Evolutionary conservation across 2,329 filamentous ascomycete species (phyloP), one percentile per base, ranked within the genome.

Genomic region (Diplocarpon mali): DNA sequence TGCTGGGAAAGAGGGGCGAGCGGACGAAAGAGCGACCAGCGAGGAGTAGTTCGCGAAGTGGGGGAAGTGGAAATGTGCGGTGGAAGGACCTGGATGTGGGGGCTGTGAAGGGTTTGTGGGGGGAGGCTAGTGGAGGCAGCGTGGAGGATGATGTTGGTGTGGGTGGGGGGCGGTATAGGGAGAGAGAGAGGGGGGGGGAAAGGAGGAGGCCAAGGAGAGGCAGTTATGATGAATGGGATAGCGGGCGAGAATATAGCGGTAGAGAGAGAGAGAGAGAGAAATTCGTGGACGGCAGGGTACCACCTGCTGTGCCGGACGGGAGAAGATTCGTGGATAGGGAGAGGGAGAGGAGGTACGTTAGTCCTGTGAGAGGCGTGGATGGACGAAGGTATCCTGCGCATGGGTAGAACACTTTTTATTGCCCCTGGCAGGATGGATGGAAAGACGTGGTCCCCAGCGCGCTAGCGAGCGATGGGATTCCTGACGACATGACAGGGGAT

Each of bases 1-100:
- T 60, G 28, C 32, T 53, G 2, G 34, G 61, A 5, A 65, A 69
- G 7, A 54, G 64, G 45, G 67, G 67, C 13, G 2, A 40, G 14
- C 20, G 20, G 20, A 24, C 20, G 20, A 24, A 7, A 24, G 41
- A 40, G 20, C 58, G 64, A 4, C 37, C 37, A 27, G 27, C 42
- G 15, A 44, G 44, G 40, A 46, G 35, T 8, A 49, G 38, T 20
- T 42, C 43, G 39, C 17, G 42, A 17, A 46, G 24, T 39, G 42
- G 38, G 6, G 43, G 41, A 2, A 39, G 44, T 37, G 48, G 36
- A 11, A 52, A 52, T 44, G 40, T 54, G 1, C 16, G 49, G 11
- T 55, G 53, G 53, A 49, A 48, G 40, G 53, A 51, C 38, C 42
- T 53, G 6, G 51, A 54, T 39, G 41, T 37, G 9, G 38, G 29